Evolutionary conservation across 768 basidiomycete genomes (phyloP).

Genomic region (Mycena albidolilacea): DNA sequence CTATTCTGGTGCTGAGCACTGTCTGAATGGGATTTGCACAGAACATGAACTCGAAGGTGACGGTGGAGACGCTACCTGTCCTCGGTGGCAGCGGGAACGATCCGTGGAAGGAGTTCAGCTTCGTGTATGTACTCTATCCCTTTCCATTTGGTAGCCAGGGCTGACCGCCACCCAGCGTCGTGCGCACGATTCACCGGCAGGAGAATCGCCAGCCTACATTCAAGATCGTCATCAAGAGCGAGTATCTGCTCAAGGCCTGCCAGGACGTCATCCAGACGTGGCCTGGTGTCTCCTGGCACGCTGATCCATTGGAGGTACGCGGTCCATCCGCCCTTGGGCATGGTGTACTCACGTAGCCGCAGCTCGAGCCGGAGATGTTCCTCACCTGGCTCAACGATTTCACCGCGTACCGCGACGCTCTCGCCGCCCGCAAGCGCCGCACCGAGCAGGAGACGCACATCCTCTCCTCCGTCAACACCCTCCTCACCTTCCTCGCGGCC

Average conservation of each 20-base stretch:
- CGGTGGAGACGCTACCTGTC: slow-evolving; percentile 61
- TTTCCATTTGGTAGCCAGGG: neutral
- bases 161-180: slow-evolving; percentile 53
- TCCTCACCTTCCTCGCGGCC: slow-evolving; percentile 63
- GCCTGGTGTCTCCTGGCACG: slow-evolving; percentile 75
- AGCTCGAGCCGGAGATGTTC: slow-evolving; percentile 73
- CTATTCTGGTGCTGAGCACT: neutral
- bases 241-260: slow-evolving; percentile 69
- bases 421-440: slow-evolving; percentile 54
- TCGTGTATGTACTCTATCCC: slow-evolving; percentile 56
- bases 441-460: slow-evolving; percentile 59
- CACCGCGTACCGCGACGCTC: slow-evolving; percentile 56
- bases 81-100: slow-evolving; percentile 61
- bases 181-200: slow-evolving; percentile 62
- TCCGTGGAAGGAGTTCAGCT: slow-evolving; percentile 70
- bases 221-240: slow-evolving; percentile 71
- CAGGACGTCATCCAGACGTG: slow-evolving; percentile 71
- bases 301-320: slow-evolving; percentile 68
- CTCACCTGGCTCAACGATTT: slow-evolving; percentile 67
- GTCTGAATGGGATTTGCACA: slow-evolving; percentile 37
- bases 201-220: slow-evolving; percentile 61
- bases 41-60: slow-evolving; percentile 70
- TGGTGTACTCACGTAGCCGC: neutral
- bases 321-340: neutral
- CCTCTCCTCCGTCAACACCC: slow-evolving; percentile 62